Evolutionary conservation across 805 yeast genomes (phyloP), one percentile per base, ranked within the genome.

Genomic region (Starmerella potacharoeniae): DNA sequence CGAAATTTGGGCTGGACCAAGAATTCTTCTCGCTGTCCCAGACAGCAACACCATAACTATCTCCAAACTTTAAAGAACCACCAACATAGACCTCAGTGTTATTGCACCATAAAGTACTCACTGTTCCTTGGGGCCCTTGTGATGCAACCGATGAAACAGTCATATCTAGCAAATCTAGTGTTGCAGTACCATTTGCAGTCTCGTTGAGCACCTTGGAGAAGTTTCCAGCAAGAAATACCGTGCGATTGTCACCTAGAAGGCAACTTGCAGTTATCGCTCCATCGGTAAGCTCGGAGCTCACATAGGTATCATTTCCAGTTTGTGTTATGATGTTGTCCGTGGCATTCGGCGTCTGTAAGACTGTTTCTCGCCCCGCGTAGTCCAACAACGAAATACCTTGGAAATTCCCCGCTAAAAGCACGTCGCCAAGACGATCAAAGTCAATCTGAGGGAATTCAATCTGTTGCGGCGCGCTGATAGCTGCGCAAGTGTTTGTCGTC

Each of bases 81-180:
- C 97, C 98, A 49, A 86, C 76, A 64, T 86, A 88, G 0, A 87
- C 75, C 28, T 78, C 54, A 28, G 76, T 69, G 36, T 69, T 49
- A 68, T 82, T 82, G 53, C 80, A 77, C 42, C 72, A 70, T 0
- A 78, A 74, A 0, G 81, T 62, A 4, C 67, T 61, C 2, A 83
- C 59, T 3, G 40, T 22, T 22, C 37, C 31, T 9, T 7, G 33
- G 6, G 43, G 55, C 17, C 30, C 51, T n/a, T 6, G 28, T 6
- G 14, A 11, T 6, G 43, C 43, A 9, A 53, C 40, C 11, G 46
- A 34, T 7, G 40, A 3, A 2, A 22, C 58, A 6, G 49, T 22
- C 33, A 34, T n/a, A 28, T 31, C 49, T 33, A 16, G 9, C 22
- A 55, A n/a, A 17, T 57, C 44, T 13, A 58, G 41, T 14, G 49